Evolutionary conservation across 2,329 filamentous ascomycete genomes (phyloP), one percentile per base, ranked within the genome.

Genomic region (Byssochlamys sp.): DNA sequence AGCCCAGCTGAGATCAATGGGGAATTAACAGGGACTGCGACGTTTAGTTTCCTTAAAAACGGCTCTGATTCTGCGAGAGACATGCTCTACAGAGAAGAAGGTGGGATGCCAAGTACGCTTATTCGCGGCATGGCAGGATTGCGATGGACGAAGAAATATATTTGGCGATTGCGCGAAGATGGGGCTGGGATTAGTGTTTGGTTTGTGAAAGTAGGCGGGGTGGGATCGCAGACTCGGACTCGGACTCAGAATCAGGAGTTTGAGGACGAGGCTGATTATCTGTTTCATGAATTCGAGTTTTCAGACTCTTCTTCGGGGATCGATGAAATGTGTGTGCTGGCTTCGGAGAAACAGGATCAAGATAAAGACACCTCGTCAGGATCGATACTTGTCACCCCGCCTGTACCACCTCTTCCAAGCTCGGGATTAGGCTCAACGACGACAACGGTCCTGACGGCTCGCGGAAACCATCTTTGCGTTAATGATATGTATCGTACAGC

Each of bases 401-500:
- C 69, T 0, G 55, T 59, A 1, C 69, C 69, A 1, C 69, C 69
- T 0, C 29, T 60, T 2, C 26, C 52, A 3, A 52, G 54, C 1
- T n/a, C 51, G 1, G 55, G 55, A 19, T 2, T 2, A 31, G 31
- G 56, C 26, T 5, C 28, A 19, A 19, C 29, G 1, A 63, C 62
- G 11, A 73, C 68, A 1, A 59, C 57, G 4, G 66, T 76, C 4
- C 57, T 75, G 9, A 62, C 65, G 54, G 75, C 75, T 3, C 65
- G 65, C 19, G 75, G 75, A 2, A 72, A 74, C 50, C 75, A 78
- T 63, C 68, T 78, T 9, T 77, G 75, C 61, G 70, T 77, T 55
- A 75, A 77, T 51, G 75, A 78, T 63, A 76, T 74, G 68, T 77
- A 77, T 63, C 71, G 71, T 56, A 78, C 74, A 4, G 71, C 70